Evolutionary conservation across 2,329 filamentous ascomycete species (phyloP).

Genomic region (Diplodia corticola): DNA sequence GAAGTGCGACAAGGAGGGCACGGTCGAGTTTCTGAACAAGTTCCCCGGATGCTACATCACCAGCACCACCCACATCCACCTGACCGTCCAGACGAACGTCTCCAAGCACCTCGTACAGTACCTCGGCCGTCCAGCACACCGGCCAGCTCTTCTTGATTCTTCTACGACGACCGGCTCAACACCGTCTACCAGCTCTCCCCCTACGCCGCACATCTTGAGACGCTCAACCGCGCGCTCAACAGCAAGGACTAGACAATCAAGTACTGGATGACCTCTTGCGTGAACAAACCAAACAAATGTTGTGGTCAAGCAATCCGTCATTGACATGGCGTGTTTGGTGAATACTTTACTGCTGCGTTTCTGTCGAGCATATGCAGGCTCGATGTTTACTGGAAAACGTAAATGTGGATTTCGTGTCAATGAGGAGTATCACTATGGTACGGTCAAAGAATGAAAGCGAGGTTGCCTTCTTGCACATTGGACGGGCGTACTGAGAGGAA

Average conservation of each 20-base stretch:
- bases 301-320: too few species aligned
- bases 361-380: too few species aligned
- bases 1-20: slow-evolving; percentile 48
- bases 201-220: slow-evolving; percentile 43
- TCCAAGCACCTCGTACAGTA: slow-evolving; percentile 49
- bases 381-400: too few species aligned
- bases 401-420: background rate
- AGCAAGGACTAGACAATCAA: slow-evolving; percentile 52
- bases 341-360: too few species aligned
- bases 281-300: too few species aligned
- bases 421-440: too few species aligned
- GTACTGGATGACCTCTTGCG: too few species aligned
- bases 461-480: too few species aligned
- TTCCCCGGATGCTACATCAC: slow-evolving; percentile 49
- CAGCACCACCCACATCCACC: slow-evolving; percentile 43
- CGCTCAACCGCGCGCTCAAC: slow-evolving; percentile 50
- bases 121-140: slow-evolving; percentile 54
- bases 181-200: slow-evolving; percentile 51
- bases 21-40: slow-evolving; percentile 52
- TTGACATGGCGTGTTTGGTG: too few species aligned
- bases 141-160: slow-evolving; percentile 68
- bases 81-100: slow-evolving; percentile 40
- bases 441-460: too few species aligned
- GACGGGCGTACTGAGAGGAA: too few species aligned
- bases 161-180: slow-evolving; percentile 59